phyloP scores from a whole-genome alignment of 1,139 yeast genomes.

The Scheffersomyces quercinus region DNA sequence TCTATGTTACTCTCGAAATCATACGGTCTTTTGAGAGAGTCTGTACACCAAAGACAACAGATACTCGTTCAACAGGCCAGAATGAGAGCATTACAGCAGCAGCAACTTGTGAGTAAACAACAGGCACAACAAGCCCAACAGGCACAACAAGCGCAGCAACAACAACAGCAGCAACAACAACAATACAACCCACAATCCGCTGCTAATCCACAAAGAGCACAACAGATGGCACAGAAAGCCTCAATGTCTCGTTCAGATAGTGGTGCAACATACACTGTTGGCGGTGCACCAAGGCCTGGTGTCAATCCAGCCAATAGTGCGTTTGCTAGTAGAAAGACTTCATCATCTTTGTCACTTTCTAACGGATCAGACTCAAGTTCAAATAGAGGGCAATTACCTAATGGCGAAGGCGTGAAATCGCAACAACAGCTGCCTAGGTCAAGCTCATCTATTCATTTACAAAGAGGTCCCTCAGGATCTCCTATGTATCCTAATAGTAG shows the following conservation, averaged over 20 bases:
- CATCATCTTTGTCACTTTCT: background rate
- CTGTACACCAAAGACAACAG: slow-evolving; percentile 50
- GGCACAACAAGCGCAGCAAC: slow-evolving; percentile 19
- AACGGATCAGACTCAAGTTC: background rate
- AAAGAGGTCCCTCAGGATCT: background rate
- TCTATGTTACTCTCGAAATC: slow-evolving; percentile 88
- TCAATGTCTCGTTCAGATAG: background rate
- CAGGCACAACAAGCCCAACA: slow-evolving; percentile 50
- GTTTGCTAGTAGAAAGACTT: background rate
- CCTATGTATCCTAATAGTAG: background rate
- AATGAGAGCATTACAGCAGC: slow-evolving; percentile 47
- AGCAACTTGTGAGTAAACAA: slow-evolving; percentile 28
- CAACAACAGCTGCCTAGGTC: background rate
- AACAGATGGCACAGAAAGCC: background rate
- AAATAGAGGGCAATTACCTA: background rate
- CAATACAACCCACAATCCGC: slow-evolving; percentile 8
- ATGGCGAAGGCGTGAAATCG: background rate
- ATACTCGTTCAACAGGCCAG: slow-evolving; percentile 45
- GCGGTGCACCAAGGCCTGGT: background rate
- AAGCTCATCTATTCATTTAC: background rate
- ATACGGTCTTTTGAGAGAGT: slow-evolving; percentile 63
- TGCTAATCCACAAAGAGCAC: background rate
- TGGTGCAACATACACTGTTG: background rate
- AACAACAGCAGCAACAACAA: slow-evolving; percentile 41
- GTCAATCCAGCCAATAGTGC: background rate